These are phyloP conservation scores for Amyloporia xantha DNA, from an alignment of 768 basidiomycete genomes.

Conservation along the genomic window DNA sequence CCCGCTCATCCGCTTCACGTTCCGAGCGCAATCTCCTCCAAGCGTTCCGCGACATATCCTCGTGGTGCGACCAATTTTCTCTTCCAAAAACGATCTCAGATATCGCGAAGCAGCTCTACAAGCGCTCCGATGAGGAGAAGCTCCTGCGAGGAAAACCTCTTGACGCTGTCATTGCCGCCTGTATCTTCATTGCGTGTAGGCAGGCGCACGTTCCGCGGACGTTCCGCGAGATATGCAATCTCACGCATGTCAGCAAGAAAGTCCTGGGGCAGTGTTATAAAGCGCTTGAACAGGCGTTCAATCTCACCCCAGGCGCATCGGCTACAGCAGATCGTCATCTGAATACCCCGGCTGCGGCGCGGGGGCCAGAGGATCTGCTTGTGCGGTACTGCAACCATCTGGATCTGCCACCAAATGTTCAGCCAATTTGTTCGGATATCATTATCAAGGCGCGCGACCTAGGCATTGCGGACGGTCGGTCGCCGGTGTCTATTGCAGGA, in stretches of 20 bases:
- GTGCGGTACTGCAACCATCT: constrained; percentile 94
- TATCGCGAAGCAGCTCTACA: constrained; percentile 95
- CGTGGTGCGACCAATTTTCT: constrained; percentile 94
- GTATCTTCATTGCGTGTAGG: constrained; percentile 95
- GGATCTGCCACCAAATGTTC: constrained; percentile 75
- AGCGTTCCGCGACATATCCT: constrained; percentile 87
- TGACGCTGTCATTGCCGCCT: constrained; percentile 92
- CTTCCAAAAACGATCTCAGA: constrained; percentile 91
- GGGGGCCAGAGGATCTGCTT: constrained; percentile 80
- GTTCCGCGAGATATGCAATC: constrained; percentile 91
- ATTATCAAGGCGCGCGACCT: constrained; percentile 73
- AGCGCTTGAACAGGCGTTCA: constrained; percentile 82
- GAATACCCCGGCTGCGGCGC: constrained; percentile 38
- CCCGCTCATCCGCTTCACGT: constrained; percentile 70
- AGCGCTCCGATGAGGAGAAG: constrained; percentile 94
- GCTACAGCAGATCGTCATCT: constrained; percentile 30
- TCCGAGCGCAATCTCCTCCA: constrained; percentile 80
- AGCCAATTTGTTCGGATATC: constrained; percentile 78
- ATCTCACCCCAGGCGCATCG: constrained; percentile 76
- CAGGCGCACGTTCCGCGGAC: constrained; percentile 94
- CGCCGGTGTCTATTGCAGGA: constrained; percentile 97
- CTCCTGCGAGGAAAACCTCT: constrained; percentile 85
- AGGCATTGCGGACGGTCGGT: constrained; percentile 89
- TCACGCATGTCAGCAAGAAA: constrained; percentile 94
- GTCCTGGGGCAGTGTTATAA: constrained; percentile 91